These are phyloP conservation scores for Nakazawaea holstii DNA, from an alignment of 805 yeast species.

Conservation along the genomic window DNA sequence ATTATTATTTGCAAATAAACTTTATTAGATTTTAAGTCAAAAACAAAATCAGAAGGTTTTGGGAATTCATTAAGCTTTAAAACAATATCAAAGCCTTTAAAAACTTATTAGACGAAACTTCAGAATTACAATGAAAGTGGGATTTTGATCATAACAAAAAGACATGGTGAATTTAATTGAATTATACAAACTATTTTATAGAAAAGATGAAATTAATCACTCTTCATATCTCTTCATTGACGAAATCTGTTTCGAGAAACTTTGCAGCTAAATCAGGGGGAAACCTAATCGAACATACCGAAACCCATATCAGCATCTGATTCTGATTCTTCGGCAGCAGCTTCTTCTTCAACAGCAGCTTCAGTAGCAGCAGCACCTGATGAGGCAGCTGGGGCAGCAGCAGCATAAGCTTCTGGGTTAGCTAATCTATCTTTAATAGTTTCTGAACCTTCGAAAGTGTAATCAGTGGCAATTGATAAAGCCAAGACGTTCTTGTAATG, in stretches of 20 bases:
- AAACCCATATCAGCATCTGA: conserved; percentile 88
- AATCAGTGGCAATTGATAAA: conserved; percentile 96
- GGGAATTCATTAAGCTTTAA: too few species aligned
- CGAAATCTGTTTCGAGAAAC: not conserved
- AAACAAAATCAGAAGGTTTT: too few species aligned
- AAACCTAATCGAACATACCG: conserved; percentile 92
- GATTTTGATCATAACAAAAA: not conserved
- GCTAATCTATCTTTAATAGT: conserved; percentile 98
- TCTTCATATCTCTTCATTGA: not conserved
- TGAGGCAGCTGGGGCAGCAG: conserved; percentile 97
- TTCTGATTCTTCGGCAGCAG: conserved; percentile 62
- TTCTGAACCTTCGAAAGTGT: conserved; percentile 99
- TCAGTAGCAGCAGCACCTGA: conserved; percentile 59
- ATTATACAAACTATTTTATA: not conserved
- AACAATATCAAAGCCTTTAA: too few species aligned
- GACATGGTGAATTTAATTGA: not conserved
- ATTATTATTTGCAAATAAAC: too few species aligned
- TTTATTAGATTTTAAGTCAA: too few species aligned
- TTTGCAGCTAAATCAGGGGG: not conserved
- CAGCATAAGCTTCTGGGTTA: conserved; percentile 99
- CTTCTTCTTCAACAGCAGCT: conserved; percentile 71
- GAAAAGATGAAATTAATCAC: not conserved
- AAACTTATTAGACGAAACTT: too few species aligned
- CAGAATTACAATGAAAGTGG: not conserved
- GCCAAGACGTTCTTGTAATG: conserved; percentile 98